Base-by-base conservation (phyloP, 371 early-diverging fungal genomes). In the Mucor indicus region DNA sequence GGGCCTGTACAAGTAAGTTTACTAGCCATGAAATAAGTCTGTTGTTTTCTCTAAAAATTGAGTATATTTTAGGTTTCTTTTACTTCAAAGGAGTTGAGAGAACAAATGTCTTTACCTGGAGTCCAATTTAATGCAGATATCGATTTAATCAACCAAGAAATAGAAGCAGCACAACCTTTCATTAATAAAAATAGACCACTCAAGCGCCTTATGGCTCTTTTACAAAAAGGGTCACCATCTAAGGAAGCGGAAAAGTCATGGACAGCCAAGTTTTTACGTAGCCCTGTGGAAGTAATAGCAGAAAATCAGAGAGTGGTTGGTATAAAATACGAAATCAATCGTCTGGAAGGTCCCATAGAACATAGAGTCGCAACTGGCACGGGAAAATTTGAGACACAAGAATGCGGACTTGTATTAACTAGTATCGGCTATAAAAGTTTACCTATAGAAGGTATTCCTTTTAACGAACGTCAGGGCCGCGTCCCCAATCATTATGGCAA, bases 21-120 rank as follows among this genome's bases (percentile, higher is more conserved):
- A 37, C 17, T 24, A 8, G 15, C 11, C 11, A 15, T 20, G 13
- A 20, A 12, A 36, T 12, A 24, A 9, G 27, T 21, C 8, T 37
- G 10, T 1, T 3, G 1, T 36, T 20, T 43, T 30, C 8, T 30
- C 19, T 61, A 85, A 82, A n/a, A n/a, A n/a, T n/a, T n/a, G n/a
- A n/a, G n/a, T n/a, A n/a, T 35, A n/a, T 11, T 33, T 10, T 64
- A 88, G 88, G 85, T 84, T 17, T 73, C 94, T 4, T 96, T 96
- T 59, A 97, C 97, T 0, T 79, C 94, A 17, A 96, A 96, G 62
- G 97, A 96, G 48, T 64, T 98, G 8, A 84, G 97, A n/a, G 98
- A 98, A 57, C 88, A 97, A 85, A 77, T 93, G 53, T 63, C 81
- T 1, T 48, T 93, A 23, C 86, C 87, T 2, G 69, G 69, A 16